These are phyloP conservation scores for Typha latifolia DNA, from an alignment of 176 grass and related monocot genomes.

Conservation along the genomic window DNA sequence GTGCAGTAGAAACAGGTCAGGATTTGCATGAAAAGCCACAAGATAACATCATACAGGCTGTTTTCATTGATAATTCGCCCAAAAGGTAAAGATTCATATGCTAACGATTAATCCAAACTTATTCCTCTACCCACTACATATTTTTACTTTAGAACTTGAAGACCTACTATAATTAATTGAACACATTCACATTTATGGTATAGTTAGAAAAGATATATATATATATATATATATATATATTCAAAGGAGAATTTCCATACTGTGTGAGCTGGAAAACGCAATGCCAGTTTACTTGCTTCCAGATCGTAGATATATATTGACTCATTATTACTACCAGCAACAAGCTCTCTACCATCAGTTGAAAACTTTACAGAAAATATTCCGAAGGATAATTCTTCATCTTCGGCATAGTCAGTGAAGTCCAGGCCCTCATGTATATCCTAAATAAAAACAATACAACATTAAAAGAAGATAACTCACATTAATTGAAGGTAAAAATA, in stretches of 20 bases:
- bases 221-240: neutral
- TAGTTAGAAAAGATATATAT: neutral
- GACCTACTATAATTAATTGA: too few relatives aligned
- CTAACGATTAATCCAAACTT: too few relatives aligned
- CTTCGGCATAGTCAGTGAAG: slow-evolving; percentile 30
- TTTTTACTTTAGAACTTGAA: too few relatives aligned
- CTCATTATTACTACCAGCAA: slow-evolving; percentile 58
- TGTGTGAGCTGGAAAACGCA: slow-evolving; percentile 45
- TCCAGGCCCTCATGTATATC: slow-evolving; percentile 82
- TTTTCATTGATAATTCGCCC: too few relatives aligned
- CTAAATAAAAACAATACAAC: slow-evolving; percentile 22
- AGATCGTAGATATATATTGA: slow-evolving; percentile 95
- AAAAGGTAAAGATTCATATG: too few relatives aligned
- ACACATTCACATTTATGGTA: too few relatives aligned
- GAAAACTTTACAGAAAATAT: slow-evolving; percentile 98
- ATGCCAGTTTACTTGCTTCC: slow-evolving; percentile 59
- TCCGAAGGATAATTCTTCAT: slow-evolving; percentile 34
- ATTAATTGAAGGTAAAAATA: neutral
- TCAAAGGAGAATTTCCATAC: slow-evolving; percentile 21
- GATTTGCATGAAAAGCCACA: too few relatives aligned
- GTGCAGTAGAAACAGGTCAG: too few relatives aligned
- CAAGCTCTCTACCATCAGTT: slow-evolving; percentile 72
- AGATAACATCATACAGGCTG: too few relatives aligned
- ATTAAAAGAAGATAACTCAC: neutral
- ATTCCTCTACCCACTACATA: too few relatives aligned